These are phyloP conservation scores for Tolypocladium sp. DNA, from an alignment of 2,329 filamentous ascomycete genomes.

Conservation along the genomic window DNA sequence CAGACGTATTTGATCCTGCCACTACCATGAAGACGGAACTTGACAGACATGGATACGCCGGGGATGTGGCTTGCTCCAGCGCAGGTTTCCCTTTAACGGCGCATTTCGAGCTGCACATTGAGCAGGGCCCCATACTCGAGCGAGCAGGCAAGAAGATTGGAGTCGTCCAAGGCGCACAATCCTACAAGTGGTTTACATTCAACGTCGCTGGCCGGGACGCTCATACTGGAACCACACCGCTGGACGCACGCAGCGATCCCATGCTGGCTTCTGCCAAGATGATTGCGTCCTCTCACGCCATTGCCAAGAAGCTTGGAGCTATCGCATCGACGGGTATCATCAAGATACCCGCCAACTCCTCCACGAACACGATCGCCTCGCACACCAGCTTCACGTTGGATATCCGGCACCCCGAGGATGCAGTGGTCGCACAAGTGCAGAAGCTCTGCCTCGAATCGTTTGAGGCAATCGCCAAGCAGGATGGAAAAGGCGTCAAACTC, in stretches of 20 bases:
- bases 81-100: constrained; percentile 53
- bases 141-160: constrained; percentile 15
- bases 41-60: constrained; percentile 52
- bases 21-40: constrained; percentile 37
- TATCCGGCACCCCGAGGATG: constrained; percentile 49
- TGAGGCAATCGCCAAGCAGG: constrained; percentile 11
- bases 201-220: constrained; percentile 17
- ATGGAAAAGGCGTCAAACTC: constrained; percentile 30
- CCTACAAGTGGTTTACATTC: constrained; percentile 21
- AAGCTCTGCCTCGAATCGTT: constrained; percentile 13
- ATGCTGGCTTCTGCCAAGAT: constrained; percentile 24
- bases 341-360: constrained; percentile 47
- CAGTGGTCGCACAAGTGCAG: constrained; percentile 37
- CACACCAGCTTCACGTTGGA: constrained; percentile 59
- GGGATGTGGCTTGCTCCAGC: constrained; percentile 6
- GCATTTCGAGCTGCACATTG: constrained; percentile 79
- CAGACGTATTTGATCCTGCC: constrained; percentile 37
- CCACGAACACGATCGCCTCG: constrained; percentile 62
- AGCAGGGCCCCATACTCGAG: constrained; percentile 60
- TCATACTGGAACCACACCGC: constrained; percentile 21
- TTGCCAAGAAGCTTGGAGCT: constrained; percentile 15
- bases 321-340: constrained; percentile 22
- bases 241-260: constrained; percentile 22
- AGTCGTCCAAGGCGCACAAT: constrained; percentile 22
- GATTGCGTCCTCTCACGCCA: constrained; percentile 17